A percentile compares a stretch with the other conserved stretches of the same genome.
Conservation (phyloP, 2,329 filamentous ascomycete species). For the Penicillium thymicola region DNA sequence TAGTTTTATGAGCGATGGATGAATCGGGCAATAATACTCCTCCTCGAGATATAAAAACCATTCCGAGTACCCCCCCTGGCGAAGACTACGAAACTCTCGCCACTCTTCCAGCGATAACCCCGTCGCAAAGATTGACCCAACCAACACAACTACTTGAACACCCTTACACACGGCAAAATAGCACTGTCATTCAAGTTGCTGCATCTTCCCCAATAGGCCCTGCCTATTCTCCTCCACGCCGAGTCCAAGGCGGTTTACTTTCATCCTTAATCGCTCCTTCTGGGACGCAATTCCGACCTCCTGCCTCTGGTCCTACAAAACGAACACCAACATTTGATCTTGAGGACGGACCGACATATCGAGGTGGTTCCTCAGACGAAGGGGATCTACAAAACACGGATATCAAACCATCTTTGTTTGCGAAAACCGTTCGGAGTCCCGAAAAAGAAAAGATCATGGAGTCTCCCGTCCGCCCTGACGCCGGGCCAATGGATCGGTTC, state of each 20-base stretch:
- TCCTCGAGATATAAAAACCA: slow-evolving; percentile 31
- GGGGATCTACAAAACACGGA: slow-evolving; percentile 51
- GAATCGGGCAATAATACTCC: slow-evolving; percentile 44
- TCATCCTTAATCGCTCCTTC: slow-evolving; percentile 69
- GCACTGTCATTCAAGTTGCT: slow-evolving; percentile 68
- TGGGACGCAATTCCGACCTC: slow-evolving; percentile 67
- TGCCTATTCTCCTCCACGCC: slow-evolving; percentile 41
- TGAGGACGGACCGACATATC: slow-evolving; percentile 56
- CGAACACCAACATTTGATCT: slow-evolving; percentile 45
- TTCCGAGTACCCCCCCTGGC: slow-evolving; percentile 25
- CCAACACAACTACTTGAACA: slow-evolving; percentile 58
- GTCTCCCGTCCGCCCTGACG: slow-evolving; percentile 35
- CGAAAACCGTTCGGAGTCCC: slow-evolving; percentile 41
- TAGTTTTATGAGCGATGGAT: slow-evolving; percentile 31
- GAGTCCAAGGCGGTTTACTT: slow-evolving; percentile 44
- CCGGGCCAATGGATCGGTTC: slow-evolving; percentile 35
- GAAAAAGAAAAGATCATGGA: slow-evolving; percentile 44
- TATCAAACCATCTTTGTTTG: slow-evolving; percentile 60
- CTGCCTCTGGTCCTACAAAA: slow-evolving; percentile 41
- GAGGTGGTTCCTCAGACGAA: slow-evolving; percentile 64
- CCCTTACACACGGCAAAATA: slow-evolving; percentile 33
- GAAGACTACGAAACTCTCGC: slow-evolving; percentile 49
- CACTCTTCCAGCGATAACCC: slow-evolving; percentile 46
- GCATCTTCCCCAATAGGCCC: slow-evolving; percentile 76
- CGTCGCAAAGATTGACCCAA: slow-evolving; percentile 55